phyloP scores from a whole-genome alignment of 2,329 filamentous ascomycete species.

The Xylaria sp. region DNA sequence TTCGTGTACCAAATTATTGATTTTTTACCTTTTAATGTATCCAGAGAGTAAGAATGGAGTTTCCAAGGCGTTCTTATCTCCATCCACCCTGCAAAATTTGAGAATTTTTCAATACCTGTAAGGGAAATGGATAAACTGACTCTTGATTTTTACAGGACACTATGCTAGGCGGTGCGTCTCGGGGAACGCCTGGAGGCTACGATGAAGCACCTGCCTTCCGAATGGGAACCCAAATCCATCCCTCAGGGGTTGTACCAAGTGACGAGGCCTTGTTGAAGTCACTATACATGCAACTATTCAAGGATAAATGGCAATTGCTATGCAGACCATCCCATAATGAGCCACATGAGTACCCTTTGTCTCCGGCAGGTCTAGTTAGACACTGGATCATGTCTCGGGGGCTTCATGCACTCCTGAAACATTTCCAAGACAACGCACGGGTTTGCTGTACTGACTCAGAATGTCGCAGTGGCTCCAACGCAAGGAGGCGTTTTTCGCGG shows the following conservation, averaged over 20 bases:
- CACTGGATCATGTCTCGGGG: not conserved
- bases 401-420: not conserved
- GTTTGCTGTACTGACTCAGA: not conserved
- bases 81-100: not conserved
- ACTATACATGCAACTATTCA: conserved; percentile 5
- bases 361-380: not conserved
- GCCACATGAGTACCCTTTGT: conserved; percentile 7
- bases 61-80: not conserved
- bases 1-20: not conserved
- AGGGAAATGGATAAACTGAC: not conserved
- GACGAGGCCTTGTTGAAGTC: conserved; percentile 26
- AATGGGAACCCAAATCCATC: conserved; percentile 12
- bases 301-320: conserved; percentile 3
- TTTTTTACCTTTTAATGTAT: not conserved
- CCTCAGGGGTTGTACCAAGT: not conserved
- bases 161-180: not conserved
- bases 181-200: not conserved
- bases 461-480: conserved; percentile 23
- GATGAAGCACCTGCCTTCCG: conserved; percentile 1
- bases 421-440: not conserved
- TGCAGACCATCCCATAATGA: not conserved
- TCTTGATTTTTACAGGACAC: not conserved
- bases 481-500: conserved; percentile 13
- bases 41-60: not conserved
- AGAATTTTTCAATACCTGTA: not conserved